Base-by-base conservation (phyloP, 805 yeast species). In the Blastobotrys parvus region DNA sequence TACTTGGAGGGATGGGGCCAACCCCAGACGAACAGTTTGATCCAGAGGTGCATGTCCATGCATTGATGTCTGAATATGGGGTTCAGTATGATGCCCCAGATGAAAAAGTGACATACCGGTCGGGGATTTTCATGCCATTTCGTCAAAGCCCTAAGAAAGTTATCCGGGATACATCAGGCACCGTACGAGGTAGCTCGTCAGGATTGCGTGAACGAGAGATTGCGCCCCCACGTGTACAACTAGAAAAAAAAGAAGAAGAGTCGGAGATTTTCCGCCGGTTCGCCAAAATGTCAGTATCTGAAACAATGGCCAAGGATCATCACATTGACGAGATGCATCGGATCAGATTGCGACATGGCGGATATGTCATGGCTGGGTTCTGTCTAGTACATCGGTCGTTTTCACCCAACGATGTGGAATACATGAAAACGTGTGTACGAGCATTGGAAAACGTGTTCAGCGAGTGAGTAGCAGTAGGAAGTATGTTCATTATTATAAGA, bases 341-440 rank as follows among this genome's bases (percentile, higher is more conserved):
- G 15, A 35, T 44, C 37, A 43, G 38, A 23, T 23, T 38, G 7
- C 35, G 41, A 19, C 43, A 44, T 37, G 54, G 57, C 3, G 62
- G 62, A 7, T 59, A 48, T 35, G 48, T 56, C 2, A 45, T 59
- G 50, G 61, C 50, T 7, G 60, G 60, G 11, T 51, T 54, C 22
- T 25, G 45, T 19, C 32, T 38, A 3, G 30, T 22, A n/a, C 32
- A 44, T 34, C 51, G 53, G 8, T 36, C 43, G n/a, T 54, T 54
- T 34, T 52, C 59, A 2, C 55, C 61, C 1, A 55, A 54, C 10
- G 62, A 59, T 35, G 49, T 54, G 16, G 56, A 49, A 33, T 56
- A 56, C 35, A 49, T 54, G 52, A 57, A 59, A 43, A 46, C 54
- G 13, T 59, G 58, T 18, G 52, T 48, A 16, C 48, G 44, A 19